Evolutionary conservation across 495 filamentous ascomycete species (phyloP).

Genomic region (Lasiosphaeris hirsuta): DNA sequence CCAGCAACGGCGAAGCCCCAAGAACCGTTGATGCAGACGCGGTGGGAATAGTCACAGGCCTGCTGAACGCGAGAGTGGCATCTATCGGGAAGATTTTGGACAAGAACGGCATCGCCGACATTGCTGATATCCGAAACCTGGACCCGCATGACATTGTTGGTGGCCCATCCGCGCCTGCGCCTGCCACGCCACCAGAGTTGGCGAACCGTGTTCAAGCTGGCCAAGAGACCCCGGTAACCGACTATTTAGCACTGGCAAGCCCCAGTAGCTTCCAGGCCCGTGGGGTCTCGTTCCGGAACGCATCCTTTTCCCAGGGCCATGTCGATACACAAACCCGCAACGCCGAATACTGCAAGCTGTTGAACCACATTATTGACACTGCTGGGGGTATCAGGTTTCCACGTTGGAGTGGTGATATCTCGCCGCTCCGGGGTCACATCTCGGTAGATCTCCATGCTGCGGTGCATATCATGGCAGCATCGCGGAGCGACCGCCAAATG

Average conservation of each 20-base stretch:
- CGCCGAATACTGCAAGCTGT: not conserved
- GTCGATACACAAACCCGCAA: not conserved
- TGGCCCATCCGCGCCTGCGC: no score
- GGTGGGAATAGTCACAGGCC: conserved; percentile 6
- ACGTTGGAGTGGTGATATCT: not conserved
- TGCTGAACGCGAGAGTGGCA: not conserved
- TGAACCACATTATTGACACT: not conserved
- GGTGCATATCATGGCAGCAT: no score
- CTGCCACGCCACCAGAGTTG: no score
- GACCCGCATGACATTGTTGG: no score
- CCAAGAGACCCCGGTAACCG: no score
- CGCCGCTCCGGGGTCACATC: no score
- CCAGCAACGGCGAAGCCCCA: not conserved
- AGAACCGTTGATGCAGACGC: not conserved
- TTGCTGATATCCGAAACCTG: not conserved
- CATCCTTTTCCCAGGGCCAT: not conserved
- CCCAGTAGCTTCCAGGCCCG: conserved; percentile 2
- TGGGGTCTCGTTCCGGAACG: not conserved
- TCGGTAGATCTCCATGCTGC: not conserved
- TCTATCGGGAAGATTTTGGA: not conserved
- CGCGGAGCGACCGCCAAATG: not conserved
- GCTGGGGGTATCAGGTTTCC: conserved; percentile 1
- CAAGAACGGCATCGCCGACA: not conserved
- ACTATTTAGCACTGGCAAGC: no score
- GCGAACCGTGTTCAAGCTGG: no score